These are phyloP conservation scores for Botrytis squamosa DNA, from an alignment of 2,329 filamentous ascomycete species.

Conservation along the genomic window DNA sequence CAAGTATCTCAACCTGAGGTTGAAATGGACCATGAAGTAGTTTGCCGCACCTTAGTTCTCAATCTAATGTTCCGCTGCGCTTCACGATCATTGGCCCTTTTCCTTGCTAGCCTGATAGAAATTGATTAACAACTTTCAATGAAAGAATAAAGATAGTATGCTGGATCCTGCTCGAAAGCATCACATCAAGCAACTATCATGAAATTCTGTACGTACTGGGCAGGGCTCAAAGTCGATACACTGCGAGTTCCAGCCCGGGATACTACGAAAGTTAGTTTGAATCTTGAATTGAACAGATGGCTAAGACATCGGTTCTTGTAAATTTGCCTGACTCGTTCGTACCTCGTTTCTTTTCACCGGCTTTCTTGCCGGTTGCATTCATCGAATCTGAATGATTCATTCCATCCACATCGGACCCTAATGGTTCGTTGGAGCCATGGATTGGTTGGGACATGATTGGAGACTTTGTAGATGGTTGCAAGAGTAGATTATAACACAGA, in stretches of 20 bases:
- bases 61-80: conserved; percentile 70
- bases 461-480: not conserved
- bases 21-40: not conserved
- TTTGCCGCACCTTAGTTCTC: conserved; percentile 18
- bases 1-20: not conserved
- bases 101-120: conserved; percentile 81
- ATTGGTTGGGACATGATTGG: conserved; percentile 9
- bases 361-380: conserved; percentile 5
- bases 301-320: not conserved
- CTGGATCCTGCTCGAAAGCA: not conserved
- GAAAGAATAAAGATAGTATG: not conserved
- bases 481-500: not conserved
- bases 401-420: not conserved
- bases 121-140: conserved; percentile 51
- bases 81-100: conserved; percentile 87
- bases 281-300: not conserved
- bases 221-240: conserved; percentile 67
- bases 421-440: not conserved
- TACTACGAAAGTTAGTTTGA: conserved; percentile 30
- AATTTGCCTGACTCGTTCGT: conserved; percentile 15
- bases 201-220: conserved; percentile 16
- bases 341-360: conserved; percentile 31
- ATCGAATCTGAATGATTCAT: not conserved
- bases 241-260: conserved; percentile 60
- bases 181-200: not conserved